phyloP scores from a whole-genome alignment of 2,329 filamentous ascomycete genomes.

The Alternaria sp. region DNA sequence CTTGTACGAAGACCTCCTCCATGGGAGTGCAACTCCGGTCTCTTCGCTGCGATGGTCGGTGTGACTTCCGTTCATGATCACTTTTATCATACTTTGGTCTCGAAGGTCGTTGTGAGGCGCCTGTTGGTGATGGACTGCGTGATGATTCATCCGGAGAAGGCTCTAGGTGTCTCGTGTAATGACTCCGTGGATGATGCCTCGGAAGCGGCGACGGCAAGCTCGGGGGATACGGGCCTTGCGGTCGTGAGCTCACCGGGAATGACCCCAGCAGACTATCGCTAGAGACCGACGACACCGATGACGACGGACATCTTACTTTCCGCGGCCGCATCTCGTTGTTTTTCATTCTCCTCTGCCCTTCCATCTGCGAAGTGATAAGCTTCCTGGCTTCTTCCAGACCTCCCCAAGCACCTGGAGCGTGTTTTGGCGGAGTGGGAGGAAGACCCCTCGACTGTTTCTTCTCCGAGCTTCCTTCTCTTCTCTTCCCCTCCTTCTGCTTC shows the following conservation, averaged over 20 bases:
- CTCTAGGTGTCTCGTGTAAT: neutral
- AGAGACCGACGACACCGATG: neutral
- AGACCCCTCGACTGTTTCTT: too few species aligned
- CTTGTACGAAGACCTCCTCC: neutral
- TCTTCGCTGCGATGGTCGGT: neutral
- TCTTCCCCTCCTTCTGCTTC: neutral
- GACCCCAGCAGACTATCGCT: neutral
- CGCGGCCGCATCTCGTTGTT: neutral
- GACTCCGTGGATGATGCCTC: neutral
- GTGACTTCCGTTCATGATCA: neutral
- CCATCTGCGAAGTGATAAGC: neutral
- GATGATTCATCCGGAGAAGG: neutral
- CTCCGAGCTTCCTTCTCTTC: too few species aligned
- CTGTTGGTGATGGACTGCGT: neutral
- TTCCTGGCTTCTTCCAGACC: neutral
- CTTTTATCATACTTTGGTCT: too few species aligned
- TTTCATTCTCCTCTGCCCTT: neutral
- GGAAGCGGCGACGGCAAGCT: neutral
- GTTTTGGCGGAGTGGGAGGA: neutral
- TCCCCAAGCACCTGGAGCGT: neutral
- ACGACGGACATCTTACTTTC: neutral
- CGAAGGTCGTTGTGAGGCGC: neutral
- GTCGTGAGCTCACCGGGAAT: rapidly evolving
- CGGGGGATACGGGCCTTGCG: neutral
- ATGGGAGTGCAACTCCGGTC: neutral